Evolutionary conservation across 305 asterid species (phyloP).

Genomic region (Fraxinus angustifolia): DNA sequence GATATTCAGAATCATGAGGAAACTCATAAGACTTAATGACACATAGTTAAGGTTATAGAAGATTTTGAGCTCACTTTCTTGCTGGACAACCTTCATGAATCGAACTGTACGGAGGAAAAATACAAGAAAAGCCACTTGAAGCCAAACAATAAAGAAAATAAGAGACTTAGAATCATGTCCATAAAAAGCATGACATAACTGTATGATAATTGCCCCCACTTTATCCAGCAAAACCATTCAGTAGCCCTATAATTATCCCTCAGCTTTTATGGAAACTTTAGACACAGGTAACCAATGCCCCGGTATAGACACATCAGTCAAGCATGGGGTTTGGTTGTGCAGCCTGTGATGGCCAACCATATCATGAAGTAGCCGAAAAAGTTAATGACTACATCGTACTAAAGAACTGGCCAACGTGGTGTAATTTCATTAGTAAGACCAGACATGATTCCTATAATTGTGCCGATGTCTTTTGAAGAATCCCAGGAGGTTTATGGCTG

Average conservation of each 20-base stretch:
- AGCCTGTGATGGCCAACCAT: conserved; percentile 48
- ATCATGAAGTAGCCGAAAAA: conserved; percentile 53
- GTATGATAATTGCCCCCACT: conserved; percentile 54
- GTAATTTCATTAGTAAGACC: conserved; percentile 50
- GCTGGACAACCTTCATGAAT: conserved; percentile 27
- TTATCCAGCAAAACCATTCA: conserved; percentile 53
- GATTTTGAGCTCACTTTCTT: conserved; percentile 36
- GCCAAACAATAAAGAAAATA: conserved; percentile 50
- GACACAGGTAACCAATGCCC: conserved; percentile 52
- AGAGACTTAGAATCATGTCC: conserved; percentile 39
- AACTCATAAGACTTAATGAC: conserved; percentile 51
- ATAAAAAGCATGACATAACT: conserved; percentile 39
- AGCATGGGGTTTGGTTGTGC: conserved; percentile 26
- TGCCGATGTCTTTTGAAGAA: conserved; percentile 62
- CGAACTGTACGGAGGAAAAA: conserved; percentile 40
- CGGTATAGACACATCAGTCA: conserved; percentile 65
- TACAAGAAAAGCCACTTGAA: conserved; percentile 39
- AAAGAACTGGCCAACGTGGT: conserved; percentile 61
- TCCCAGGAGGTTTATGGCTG: conserved; percentile 47
- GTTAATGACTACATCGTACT: conserved; percentile 45
- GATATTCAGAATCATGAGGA: conserved; percentile 43
- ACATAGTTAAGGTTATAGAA: conserved; percentile 41
- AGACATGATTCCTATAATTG: conserved; percentile 45
- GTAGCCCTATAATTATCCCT: conserved; percentile 42
- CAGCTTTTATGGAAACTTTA: conserved; percentile 57